Conservation (phyloP, 2,329 filamentous ascomycete species). For the Beauveria medogensis region DNA sequence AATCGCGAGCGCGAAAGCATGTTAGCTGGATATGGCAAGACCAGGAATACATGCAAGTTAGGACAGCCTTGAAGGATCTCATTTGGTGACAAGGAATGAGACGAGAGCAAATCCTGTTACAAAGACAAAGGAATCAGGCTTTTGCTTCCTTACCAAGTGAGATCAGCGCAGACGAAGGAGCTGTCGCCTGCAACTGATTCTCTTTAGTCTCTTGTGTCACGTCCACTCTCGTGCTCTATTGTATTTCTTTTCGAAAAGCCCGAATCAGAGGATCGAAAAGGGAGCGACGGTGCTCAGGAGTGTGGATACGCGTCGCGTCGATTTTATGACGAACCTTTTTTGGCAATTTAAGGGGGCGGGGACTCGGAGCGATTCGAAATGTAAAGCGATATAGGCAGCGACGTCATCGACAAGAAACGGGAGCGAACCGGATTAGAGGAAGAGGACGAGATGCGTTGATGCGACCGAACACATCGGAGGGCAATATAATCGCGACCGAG, state of each 20-base stretch:
- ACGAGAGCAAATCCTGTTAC: not conserved
- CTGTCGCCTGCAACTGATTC: conserved; percentile 53
- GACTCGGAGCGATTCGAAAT: not conserved
- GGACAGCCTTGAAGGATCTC: not conserved
- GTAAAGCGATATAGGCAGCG: conserved; percentile 7
- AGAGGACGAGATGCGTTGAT: conserved; percentile 18
- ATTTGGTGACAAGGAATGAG: not conserved
- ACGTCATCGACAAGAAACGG: conserved; percentile 22
- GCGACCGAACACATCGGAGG: conserved; percentile 26
- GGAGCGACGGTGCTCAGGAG: conserved; percentile 7
- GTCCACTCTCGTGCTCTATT: conserved; percentile 13
- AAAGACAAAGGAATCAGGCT: not conserved
- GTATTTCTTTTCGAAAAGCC: conserved; percentile 13
- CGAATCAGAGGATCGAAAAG: conserved; percentile 3
- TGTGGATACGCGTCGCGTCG: conserved; percentile 13
- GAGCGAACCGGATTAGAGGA: conserved; percentile 13
- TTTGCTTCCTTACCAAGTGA: conserved; percentile 38
- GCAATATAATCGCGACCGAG: conserved; percentile 7
- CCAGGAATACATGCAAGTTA: not conserved
- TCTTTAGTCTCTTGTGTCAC: conserved; percentile 27
- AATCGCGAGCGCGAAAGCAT: not conserved
- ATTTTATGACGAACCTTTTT: conserved; percentile 8
- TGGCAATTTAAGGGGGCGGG: conserved; percentile 7
- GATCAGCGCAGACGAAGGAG: conserved; percentile 55
- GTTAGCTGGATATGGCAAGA: not conserved